Evolutionary conservation across 1,284 basidiomycete species (phyloP).

Genomic region (Nidula niveotomentosa): DNA sequence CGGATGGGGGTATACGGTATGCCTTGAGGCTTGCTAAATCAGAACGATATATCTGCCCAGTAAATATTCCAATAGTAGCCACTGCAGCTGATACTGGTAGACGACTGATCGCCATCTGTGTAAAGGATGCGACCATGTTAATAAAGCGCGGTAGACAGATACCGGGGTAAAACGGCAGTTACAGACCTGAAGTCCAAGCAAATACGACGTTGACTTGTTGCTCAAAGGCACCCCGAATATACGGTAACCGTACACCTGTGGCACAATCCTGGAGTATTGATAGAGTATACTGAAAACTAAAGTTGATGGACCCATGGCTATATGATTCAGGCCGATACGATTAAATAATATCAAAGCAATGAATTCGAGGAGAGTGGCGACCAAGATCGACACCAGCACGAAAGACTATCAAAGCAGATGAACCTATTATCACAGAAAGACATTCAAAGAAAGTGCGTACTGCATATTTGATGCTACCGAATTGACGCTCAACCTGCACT

Average conservation of each 20-base stretch:
- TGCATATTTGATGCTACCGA: slow-evolving; percentile 88
- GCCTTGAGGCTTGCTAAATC: slow-evolving; percentile 74
- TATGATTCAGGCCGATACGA: slow-evolving; percentile 63
- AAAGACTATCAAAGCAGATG: slow-evolving; percentile 59
- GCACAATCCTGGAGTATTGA: slow-evolving; percentile 79
- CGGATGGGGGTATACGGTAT: slow-evolving; percentile 66
- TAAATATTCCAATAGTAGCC: slow-evolving; percentile 61
- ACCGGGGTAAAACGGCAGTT: slow-evolving; percentile 4
- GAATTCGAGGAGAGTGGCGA: slow-evolving; percentile 72
- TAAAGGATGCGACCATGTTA: neutral
- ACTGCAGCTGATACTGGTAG: slow-evolving; percentile 65
- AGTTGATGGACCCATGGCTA: slow-evolving; percentile 76
- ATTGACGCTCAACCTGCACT: slow-evolving; percentile 79
- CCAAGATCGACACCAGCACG: slow-evolving; percentile 57
- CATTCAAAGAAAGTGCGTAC: slow-evolving; percentile 43
- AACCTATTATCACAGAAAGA: too few relatives aligned
- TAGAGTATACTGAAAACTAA: slow-evolving; percentile 77
- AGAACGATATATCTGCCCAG: slow-evolving; percentile 79
- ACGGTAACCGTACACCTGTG: slow-evolving; percentile 72
- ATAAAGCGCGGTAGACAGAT: too few relatives aligned
- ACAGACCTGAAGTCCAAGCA: slow-evolving; percentile 56
- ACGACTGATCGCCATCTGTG: slow-evolving; percentile 67
- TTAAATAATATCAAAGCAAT: slow-evolving; percentile 61
- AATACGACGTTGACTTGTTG: slow-evolving; percentile 74
- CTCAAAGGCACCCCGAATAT: slow-evolving; percentile 75